Evolutionary conservation across 805 yeast species (phyloP), one percentile per base, ranked within the genome.

Genomic region (Lipomyces yamanashiensis): DNA sequence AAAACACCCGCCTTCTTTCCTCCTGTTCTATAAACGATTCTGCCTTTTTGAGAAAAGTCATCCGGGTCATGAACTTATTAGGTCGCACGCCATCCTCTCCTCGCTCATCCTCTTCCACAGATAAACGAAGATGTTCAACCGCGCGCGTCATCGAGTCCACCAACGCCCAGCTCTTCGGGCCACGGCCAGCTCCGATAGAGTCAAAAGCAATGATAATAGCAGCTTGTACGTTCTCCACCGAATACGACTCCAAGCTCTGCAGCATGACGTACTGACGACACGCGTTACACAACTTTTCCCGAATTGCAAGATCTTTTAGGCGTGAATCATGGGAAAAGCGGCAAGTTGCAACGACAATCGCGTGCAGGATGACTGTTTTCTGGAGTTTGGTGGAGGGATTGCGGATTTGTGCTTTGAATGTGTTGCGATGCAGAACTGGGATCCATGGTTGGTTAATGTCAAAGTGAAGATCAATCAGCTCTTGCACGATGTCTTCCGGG

Each of bases 221-320:
- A 13, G 63, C 63, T 23, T 60, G 63, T 17, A 60, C 51, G 50
- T 54, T 54, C 39, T 60, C 60, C 4, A 60, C 63, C 5, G 59
- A 54, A 33, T 52, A 59, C 15, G 50, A 40, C 52, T 55, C 63
- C 50, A 49, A 17, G n/a, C 49, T 40, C 34, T 44, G 50, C 36
- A 60, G 23, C 7, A 60, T 21, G 5, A 60, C 63, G 34, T 43
- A 50, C 45, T 60, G 63, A 1, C 63, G 59, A 40, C 63, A 60
- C 9, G 56, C 61, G 17, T 33, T 41, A 47, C 51, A 48, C 13
- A 54, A 23, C 39, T 43, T 54, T n/a, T 54, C 59, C 28, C 59
- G 48, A 13, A 43, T 6, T 1, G 37, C 17, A 5, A 43, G 49
- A n/a, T 60, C 61, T 13, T 48, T 4, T 3, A 54, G 43, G 4